Evolutionary conservation across 768 basidiomycete species (phyloP).

Genomic region (Infundibulicybe gibba): DNA sequence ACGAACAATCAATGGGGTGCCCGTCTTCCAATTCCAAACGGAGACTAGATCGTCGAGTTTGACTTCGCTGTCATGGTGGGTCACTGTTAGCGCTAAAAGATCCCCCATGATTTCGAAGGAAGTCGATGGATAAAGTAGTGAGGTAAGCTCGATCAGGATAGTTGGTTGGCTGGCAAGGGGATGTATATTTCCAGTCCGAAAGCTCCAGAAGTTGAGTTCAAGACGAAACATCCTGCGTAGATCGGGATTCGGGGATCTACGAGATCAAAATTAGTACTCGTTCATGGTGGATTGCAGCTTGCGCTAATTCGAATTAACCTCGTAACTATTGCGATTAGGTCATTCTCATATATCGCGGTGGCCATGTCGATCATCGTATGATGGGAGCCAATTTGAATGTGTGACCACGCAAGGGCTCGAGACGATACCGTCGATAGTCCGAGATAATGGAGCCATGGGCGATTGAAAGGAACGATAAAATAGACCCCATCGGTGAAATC

Average conservation of each 20-base stretch:
- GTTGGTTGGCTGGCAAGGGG: too few relatives aligned
- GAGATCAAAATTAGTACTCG: too few relatives aligned
- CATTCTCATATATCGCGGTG: slow-evolving; percentile 11
- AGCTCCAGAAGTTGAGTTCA: too few relatives aligned
- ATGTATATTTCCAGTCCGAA: neutral
- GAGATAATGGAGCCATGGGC: slow-evolving; percentile 26
- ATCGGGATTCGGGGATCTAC: too few relatives aligned
- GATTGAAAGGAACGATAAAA: slow-evolving; percentile 27
- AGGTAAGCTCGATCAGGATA: neutral
- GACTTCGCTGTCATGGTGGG: slow-evolving; percentile 24
- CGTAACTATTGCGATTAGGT: slow-evolving; percentile 11
- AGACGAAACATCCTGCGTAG: too few relatives aligned
- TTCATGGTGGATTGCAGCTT: too few relatives aligned
- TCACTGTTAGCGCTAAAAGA: slow-evolving; percentile 21
- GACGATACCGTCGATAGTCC: slow-evolving; percentile 21
- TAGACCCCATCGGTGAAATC: slow-evolving; percentile 39
- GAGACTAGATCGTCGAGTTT: slow-evolving; percentile 16
- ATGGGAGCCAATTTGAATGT: neutral
- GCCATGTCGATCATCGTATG: slow-evolving; percentile 11
- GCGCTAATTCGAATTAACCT: slow-evolving; percentile 5
- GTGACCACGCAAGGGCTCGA: neutral
- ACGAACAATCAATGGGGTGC: too few relatives aligned
- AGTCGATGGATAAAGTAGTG: neutral
- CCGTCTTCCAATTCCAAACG: slow-evolving; percentile 11
- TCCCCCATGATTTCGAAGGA: slow-evolving; percentile 15